Conservation (phyloP, 345 rosid genomes). For the Hibiscus tridactylites region DNA sequence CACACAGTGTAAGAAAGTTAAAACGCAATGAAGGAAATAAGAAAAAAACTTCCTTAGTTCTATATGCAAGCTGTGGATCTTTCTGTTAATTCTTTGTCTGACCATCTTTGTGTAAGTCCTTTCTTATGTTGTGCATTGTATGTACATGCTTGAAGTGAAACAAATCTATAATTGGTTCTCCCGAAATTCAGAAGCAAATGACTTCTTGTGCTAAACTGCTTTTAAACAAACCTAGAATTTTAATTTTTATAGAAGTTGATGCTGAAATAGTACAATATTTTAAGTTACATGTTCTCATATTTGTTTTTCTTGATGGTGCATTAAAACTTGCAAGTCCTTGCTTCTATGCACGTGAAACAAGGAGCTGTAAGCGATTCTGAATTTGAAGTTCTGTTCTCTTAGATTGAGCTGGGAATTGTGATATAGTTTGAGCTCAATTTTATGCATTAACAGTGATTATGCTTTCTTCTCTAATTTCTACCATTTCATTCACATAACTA, state of each 20-base stretch:
- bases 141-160: neutral
- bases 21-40: neutral
- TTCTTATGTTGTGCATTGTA: neutral
- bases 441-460: neutral
- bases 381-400: neutral
- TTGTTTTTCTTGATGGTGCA: neutral
- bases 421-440: neutral
- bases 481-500: neutral
- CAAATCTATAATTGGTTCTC: neutral
- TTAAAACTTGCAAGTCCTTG: neutral
- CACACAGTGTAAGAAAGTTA: neutral
- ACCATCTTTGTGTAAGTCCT: neutral
- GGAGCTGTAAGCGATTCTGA: neutral
- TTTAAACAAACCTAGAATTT: neutral
- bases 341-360: neutral
- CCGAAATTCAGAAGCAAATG: neutral
- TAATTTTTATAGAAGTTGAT: neutral
- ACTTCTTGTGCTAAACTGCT: neutral
- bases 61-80: neutral
- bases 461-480: neutral
- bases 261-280: neutral
- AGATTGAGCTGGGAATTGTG: neutral
- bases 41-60: neutral
- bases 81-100: neutral
- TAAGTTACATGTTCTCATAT: neutral